Conservation (phyloP, 163 green algal species). For the Chlamydomonas reinhardtii region DNA sequence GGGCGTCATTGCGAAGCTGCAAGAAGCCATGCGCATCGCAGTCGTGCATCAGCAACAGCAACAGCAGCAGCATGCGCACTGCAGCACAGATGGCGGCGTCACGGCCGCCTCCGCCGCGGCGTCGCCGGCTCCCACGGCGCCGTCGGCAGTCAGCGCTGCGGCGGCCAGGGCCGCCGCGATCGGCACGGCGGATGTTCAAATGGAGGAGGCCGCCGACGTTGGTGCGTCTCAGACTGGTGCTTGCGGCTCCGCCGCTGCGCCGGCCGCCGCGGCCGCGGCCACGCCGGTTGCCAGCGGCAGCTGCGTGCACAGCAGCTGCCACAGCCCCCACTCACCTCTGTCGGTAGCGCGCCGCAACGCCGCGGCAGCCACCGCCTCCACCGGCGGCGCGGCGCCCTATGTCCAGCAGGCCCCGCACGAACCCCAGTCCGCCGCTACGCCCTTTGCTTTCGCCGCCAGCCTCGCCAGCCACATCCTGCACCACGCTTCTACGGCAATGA, state of each 20-base stretch:
- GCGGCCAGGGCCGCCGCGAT: neutral
- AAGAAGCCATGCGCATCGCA: slow-evolving; percentile 33
- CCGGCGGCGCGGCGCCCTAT: neutral
- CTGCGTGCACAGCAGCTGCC: slow-evolving; percentile 1
- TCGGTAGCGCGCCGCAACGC: neutral
- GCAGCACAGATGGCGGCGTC: neutral
- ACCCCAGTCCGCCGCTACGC: neutral
- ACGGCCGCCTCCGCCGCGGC: neutral
- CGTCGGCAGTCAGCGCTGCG: neutral
- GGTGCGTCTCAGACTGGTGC: neutral
- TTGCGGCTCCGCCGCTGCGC: no score
- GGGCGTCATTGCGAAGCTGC: slow-evolving; percentile 36
- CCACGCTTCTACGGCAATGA: neutral
- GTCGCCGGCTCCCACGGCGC: neutral
- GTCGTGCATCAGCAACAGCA: neutral
- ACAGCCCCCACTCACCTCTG: neutral
- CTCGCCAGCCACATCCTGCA: neutral
- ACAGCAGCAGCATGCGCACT: neutral
- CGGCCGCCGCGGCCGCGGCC: neutral
- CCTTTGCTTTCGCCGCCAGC: neutral
- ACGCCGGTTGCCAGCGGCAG: neutral
- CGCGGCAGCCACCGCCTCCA: neutral
- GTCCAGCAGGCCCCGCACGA: neutral
- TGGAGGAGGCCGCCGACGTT: neutral
- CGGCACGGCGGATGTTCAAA: neutral